These are phyloP conservation scores for Tetragonia tetragonoides DNA, from an alignment of 148 eudicot genomes.

Conservation along the genomic window DNA sequence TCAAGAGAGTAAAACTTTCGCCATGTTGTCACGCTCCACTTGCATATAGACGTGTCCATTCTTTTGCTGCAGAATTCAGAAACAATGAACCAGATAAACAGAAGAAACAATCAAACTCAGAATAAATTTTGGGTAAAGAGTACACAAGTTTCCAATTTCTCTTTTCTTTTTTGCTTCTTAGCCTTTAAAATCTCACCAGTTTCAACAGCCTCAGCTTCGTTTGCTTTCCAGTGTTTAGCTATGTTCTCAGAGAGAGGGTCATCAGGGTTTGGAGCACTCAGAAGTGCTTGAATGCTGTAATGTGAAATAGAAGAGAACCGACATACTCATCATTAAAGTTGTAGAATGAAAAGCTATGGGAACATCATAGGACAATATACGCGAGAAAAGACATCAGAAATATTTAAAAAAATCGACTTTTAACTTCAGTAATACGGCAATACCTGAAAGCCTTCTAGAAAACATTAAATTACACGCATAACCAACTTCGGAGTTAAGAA, in stretches of 20 bases:
- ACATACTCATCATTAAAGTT: conserved; percentile 9
- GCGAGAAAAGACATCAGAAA: not conserved
- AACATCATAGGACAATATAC: not conserved
- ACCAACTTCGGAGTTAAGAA: not conserved
- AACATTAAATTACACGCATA: too few relatives aligned
- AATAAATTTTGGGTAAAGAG: not conserved
- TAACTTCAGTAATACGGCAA: not conserved
- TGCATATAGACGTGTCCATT: conserved; percentile 90
- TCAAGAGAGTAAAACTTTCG: conserved; percentile 8
- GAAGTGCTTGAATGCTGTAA: conserved; percentile 85
- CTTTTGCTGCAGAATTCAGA: conserved; percentile 64
- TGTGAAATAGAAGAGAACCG: conserved; percentile 7
- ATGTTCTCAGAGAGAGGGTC: conserved; percentile 97
- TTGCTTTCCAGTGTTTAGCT: conserved; percentile 94
- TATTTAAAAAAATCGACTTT: too few relatives aligned
- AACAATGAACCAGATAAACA: not conserved
- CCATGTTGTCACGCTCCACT: conserved; percentile 54
- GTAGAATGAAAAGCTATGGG: not conserved
- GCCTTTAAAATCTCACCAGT: conserved; percentile 51
- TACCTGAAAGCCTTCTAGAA: too few relatives aligned
- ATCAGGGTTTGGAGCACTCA: conserved; percentile 98
- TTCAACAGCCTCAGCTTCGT: conserved; percentile 93
- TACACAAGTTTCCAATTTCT: not conserved
- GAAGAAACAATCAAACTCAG: not conserved
- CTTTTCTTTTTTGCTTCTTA: not conserved